phyloP scores from a whole-genome alignment of 164 flowering plant genomes.

The Piper longum region DNA sequence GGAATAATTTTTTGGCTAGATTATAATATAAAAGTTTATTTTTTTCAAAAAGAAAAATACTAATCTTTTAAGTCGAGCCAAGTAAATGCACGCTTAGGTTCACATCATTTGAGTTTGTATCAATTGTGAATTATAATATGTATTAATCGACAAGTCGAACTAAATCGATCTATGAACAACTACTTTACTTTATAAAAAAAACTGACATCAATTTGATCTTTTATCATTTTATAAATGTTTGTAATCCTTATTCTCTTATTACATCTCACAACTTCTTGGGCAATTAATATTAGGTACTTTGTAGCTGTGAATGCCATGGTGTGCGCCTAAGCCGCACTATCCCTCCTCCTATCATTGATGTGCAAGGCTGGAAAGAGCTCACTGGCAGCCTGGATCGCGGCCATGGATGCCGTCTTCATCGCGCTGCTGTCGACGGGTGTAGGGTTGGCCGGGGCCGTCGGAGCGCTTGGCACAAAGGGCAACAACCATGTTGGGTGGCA shows the following conservation, averaged over 20 bases:
- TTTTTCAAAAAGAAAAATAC: too few relatives aligned
- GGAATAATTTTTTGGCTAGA: too few relatives aligned
- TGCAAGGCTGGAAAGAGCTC: slow-evolving; percentile 1
- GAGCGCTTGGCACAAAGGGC: slow-evolving; percentile 20
- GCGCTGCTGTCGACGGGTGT: slow-evolving; percentile 32
- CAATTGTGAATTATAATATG: too few relatives aligned
- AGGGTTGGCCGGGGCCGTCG: slow-evolving; percentile 26
- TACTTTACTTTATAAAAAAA: too few relatives aligned
- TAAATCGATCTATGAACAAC: slow-evolving; percentile 6
- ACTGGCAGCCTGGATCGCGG: slow-evolving; percentile 3
- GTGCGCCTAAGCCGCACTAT: slow-evolving; percentile 23
- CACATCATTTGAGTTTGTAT: too few relatives aligned
- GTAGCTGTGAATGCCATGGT: slow-evolving; percentile 30
- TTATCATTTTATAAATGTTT: background rate
- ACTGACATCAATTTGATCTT: too few relatives aligned
- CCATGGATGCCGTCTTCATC: slow-evolving; percentile 24
- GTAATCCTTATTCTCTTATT: background rate
- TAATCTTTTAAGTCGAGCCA: too few relatives aligned
- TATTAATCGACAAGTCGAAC: too few relatives aligned
- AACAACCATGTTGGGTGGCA: slow-evolving; percentile 29
- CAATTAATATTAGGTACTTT: slow-evolving; percentile 19
- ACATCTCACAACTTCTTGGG: too few relatives aligned
- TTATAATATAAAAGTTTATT: too few relatives aligned
- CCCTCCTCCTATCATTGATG: slow-evolving; percentile 9
- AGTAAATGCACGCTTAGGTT: too few relatives aligned